Base-by-base conservation (phyloP, 176 grass and related monocot species). In the Musa troglodytarum region DNA sequence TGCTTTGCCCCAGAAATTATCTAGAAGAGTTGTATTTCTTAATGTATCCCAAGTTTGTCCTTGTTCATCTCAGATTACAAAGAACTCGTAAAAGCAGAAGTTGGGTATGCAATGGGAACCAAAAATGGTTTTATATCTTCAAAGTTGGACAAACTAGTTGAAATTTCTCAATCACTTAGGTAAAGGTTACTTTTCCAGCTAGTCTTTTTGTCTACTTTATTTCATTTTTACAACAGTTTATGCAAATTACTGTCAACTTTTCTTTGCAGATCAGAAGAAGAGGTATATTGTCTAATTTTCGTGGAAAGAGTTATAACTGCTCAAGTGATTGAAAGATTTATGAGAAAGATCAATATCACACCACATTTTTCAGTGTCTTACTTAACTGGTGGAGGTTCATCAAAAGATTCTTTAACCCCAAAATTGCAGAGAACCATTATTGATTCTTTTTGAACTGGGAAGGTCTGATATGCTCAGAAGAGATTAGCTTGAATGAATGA, bases 281-380 rank as follows among this genome's bases (percentile, higher is more conserved):
- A 75, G 17, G 20, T 75, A 43, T 22, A 58, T 11, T 75, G 73
- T 34, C 73, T 75, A 49, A 75, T 75, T 75, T 75, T 59, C 3
- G 16, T 75, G 34, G 24, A 75, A 34, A 75, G 73, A 75, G 59
- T 75, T 17, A 58, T 75, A 58, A 58, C 73, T 58, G 73, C 73
- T 75, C 61, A 58, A 58, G 73, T 75, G 14, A 34, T 75, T 61
- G 53, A 61, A 34, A 12, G 73, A 75, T 28, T 75, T 14, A 75
- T 75, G 54, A 58, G 59, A 75, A 75, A 20, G 12, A 10, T 58
- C 11, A 49, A 10, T 53, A 58, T 58, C 13, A 43, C 59, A 59
- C 59, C 73, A 55, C 73, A 75, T 61, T 75, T 75, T 59, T 10
- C 53, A 49, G 53, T 75, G 13, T 75, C 73, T 10, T 58, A 75